Base-by-base conservation (phyloP, 345 rosid species). In the Pseudoturritis turrita region DNA sequence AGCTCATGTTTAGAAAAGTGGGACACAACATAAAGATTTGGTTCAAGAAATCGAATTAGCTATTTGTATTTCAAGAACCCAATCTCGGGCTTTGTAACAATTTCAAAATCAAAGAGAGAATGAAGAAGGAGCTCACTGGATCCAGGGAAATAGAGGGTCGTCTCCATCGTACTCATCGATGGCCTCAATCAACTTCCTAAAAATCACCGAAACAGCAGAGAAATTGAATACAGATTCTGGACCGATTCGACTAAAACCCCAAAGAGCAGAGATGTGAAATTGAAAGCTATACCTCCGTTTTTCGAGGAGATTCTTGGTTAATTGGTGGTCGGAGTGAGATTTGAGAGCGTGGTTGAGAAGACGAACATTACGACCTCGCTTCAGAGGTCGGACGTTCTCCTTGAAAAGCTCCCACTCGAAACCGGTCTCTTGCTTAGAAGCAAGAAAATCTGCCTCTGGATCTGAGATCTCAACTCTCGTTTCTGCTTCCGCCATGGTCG, bases 401-500 rank as follows among this genome's bases (percentile, higher is more conserved):
- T 94, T 94, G 83, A 80, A 94, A 35, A 86, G 83, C 71, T 94
- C 97, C 98, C 98, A 94, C 76, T 94, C 96, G 49, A 78, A 52
- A 5, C 97, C 92, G 0, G 90, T 89, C 82, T 89, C 86, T 63
- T 81, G 81, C 51, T 83, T 88, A 4, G 89, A 86, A 3, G 79
- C 83, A 1, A 94, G 83, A 73, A 94, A 94, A 81, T 80, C 86
- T 23, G 91, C 46, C 79, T 94, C 98, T 29, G 92, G 86, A 70
- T 94, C 98, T 74, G 86, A 39, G 55, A 57, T 62, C 75, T 77
- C 67, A 21, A 78, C 75, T 28, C 39, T 61, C 2, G 61, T 47
- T 41, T 77, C 81, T 37, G 74, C 88, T 41, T 79, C 81, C 39
- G 74, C 88, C 87, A 79, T 77, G 2, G 39, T 46, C 47, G 17